Evolutionary conservation across 768 basidiomycete species (phyloP), one percentile per base, ranked within the genome.

Genomic region (Rhizopogon sp.): DNA sequence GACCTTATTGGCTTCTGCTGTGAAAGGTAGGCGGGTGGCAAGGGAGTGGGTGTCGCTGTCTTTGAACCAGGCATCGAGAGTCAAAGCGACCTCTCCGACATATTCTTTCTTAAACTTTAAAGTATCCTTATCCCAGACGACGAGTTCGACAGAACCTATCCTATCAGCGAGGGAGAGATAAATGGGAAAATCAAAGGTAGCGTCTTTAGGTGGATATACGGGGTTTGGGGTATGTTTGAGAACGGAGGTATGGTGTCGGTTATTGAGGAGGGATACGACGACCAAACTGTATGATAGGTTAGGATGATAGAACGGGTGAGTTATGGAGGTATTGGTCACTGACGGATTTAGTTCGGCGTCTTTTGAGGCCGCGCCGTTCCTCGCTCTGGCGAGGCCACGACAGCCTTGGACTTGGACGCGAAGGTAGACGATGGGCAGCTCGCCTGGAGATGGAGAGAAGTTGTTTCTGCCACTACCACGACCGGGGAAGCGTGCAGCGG

Each of bases 81-180:
- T 80, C 6, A 98, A 60, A 0, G 86, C 80, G 5, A 82, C 80
- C 70, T 99, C 96, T 14, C 97, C 97, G 14, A 99, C 78, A 67
- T 97, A 99, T 43, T 98, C 96, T 73, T 94, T 97, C 63, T 78
- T 81, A 54, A 73, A 55, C 14, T 49, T 49, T 63, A 93, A 68
- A 60, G 90, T 75, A 70, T 98, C 95, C 74, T 88, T 93, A 71
- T 95, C 94, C 95, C 96, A 99, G 0, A 94, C 78, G 11, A 97
- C 85, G 35, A 93, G 74, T 70, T 98, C 94, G 42, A 98, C 62
- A 2, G 79, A 83, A 35, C 88, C 87, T 5, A 90, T 77, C 43
- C 76, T 75, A 60, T 88, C 87, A 0, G 86, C 85, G 28, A 88
- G 78, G 14, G 85, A 88, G 16, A 88, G 76, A 61, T 88, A 90